Percentiles rank a stretch among this genome's conserved stretches.
Conservation (phyloP, 2,329 filamentous ascomycete genomes). For the Shiraia bambusicola region DNA sequence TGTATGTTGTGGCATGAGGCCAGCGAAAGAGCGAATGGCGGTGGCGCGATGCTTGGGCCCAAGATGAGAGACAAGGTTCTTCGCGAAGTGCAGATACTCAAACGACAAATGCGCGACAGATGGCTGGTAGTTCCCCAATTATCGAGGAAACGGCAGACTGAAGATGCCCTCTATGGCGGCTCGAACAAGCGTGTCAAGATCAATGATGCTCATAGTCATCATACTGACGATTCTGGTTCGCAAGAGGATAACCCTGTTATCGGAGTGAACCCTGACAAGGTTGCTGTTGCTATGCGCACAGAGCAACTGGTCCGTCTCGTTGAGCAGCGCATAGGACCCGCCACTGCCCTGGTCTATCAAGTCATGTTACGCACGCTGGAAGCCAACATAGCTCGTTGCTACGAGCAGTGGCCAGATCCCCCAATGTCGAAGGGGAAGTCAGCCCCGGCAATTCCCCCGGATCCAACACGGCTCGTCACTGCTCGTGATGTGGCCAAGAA, state of each 20-base stretch:
- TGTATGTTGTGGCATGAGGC: constrained; percentile 65
- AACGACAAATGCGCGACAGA: constrained; percentile 52
- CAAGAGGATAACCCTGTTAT: constrained; percentile 69
- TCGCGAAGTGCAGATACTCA: constrained; percentile 58
- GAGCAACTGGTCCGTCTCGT: constrained; percentile 73
- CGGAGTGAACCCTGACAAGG: constrained; percentile 82
- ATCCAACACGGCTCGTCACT: constrained; percentile 41
- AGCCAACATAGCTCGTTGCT: constrained; percentile 67
- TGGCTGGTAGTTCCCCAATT: constrained; percentile 35
- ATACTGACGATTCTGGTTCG: constrained; percentile 7
- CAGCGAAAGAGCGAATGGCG: constrained; percentile 54
- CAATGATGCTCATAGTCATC: constrained; percentile 24
- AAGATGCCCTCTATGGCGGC: constrained; percentile 18
- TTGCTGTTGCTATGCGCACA: constrained; percentile 78
- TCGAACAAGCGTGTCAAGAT: constrained; percentile 37
- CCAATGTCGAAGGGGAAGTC: constrained; percentile 23
- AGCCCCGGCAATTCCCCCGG: constrained; percentile 33
- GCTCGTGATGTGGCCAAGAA: constrained; percentile 46
- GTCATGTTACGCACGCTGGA: constrained; percentile 72
- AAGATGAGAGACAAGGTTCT: constrained; percentile 68
- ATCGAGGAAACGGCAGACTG: constrained; percentile 20
- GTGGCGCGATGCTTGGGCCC: constrained; percentile 58
- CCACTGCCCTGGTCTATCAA: constrained; percentile 76
- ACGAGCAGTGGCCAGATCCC: constrained; percentile 51
- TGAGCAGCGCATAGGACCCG: constrained; percentile 67